Conservation (phyloP, 2,329 filamentous ascomycete species). For the Colletotrichum musae region DNA sequence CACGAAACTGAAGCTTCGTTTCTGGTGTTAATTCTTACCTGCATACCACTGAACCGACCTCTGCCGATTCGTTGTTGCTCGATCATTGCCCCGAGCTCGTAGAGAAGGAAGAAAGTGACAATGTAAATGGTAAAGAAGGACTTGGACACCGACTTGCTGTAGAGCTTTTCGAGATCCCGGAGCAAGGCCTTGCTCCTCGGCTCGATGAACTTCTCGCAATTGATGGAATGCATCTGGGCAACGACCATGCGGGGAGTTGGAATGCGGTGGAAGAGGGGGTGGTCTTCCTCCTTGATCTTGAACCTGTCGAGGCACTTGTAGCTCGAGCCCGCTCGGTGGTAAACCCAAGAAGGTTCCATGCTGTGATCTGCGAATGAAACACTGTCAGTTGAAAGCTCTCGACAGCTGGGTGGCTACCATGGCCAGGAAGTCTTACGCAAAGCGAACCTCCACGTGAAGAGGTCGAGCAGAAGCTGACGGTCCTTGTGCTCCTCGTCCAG, state of each 20-base stretch:
- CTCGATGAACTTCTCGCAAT: conserved; percentile 53
- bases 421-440: conserved; percentile 55
- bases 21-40: background rate
- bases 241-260: conserved; percentile 61
- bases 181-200: conserved; percentile 53
- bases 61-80: conserved; percentile 3
- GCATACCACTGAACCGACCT: background rate
- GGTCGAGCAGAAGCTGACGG: conserved; percentile 54
- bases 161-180: conserved; percentile 50
- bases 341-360: conserved; percentile 55
- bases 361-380: conserved; percentile 47
- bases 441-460: conserved; percentile 63
- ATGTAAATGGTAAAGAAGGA: conserved; percentile 56
- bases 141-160: conserved; percentile 24
- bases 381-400: conserved; percentile 44
- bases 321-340: conserved; percentile 56
- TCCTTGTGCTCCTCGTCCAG: conserved; percentile 43
- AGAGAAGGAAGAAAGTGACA: conserved; percentile 58
- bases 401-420: background rate
- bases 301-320: conserved; percentile 48
- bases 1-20: background rate
- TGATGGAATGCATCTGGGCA: conserved; percentile 62
- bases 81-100: conserved; percentile 37
- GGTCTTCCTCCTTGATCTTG: conserved; percentile 52
- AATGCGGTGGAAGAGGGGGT: conserved; percentile 56